These are phyloP conservation scores for Sanghuangporus baumii DNA, from an alignment of 1,284 basidiomycete species.

Conservation along the genomic window DNA sequence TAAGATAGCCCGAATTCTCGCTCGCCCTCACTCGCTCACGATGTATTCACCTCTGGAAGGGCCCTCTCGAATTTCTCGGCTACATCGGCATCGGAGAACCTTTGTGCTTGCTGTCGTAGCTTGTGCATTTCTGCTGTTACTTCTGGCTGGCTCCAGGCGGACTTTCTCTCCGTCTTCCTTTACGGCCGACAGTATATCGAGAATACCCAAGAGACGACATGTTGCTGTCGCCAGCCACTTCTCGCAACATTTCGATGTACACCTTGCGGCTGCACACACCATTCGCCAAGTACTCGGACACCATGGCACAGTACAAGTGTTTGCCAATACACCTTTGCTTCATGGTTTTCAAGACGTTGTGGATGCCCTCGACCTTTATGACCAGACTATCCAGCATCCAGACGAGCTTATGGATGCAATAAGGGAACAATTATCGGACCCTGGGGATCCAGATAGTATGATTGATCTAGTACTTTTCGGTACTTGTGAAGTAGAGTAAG, in stretches of 20 bases:
- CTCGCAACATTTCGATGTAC: constrained; percentile 9
- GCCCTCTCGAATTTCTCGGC: background rate
- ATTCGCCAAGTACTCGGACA: constrained; percentile 7
- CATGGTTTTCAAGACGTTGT: constrained; percentile 10
- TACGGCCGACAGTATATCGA: background rate
- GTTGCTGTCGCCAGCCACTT: constrained; percentile 10
- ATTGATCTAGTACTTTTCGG: constrained; percentile 32
- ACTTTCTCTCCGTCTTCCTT: no score
- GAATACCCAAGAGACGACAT: background rate
- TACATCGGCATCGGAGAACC: background rate
- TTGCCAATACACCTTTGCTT: constrained; percentile 7
- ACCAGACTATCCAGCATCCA: background rate
- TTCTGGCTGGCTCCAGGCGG: background rate
- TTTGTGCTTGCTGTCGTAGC: background rate
- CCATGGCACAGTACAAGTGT: constrained; percentile 5
- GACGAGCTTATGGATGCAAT: constrained; percentile 6
- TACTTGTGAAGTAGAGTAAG: constrained; percentile 34
- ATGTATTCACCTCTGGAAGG: background rate
- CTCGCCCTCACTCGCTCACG: background rate
- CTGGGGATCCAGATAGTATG: constrained; percentile 19
- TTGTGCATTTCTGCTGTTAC: background rate
- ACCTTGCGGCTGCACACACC: constrained; percentile 8
- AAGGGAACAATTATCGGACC: background rate
- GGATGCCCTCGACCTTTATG: constrained; percentile 4
- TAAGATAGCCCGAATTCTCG: background rate